phyloP scores from a whole-genome alignment of 2,329 filamentous ascomycete genomes.

The Claviceps sorghi region DNA sequence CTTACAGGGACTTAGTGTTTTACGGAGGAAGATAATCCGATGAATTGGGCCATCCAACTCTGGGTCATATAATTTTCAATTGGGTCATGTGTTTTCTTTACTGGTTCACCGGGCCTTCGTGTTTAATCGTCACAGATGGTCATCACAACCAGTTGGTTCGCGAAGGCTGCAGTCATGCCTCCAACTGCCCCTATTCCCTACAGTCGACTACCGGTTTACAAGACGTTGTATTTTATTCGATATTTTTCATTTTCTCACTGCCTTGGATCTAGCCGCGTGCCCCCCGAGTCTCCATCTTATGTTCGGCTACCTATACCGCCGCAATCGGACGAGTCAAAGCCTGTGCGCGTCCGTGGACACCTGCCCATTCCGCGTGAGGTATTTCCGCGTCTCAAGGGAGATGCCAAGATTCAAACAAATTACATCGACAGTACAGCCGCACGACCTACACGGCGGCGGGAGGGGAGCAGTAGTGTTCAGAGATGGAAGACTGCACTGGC shows the following conservation, averaged over 20 bases:
- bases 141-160: neutral
- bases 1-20: too few relatives aligned
- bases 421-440: constrained; percentile 50
- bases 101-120: neutral
- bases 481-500: constrained; percentile 64
- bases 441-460: constrained; percentile 28
- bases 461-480: constrained; percentile 23
- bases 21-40: constrained; percentile 3
- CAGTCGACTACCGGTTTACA: constrained; percentile 14
- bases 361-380: constrained; percentile 72
- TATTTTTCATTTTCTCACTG: constrained; percentile 21
- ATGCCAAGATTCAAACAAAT: constrained; percentile 43
- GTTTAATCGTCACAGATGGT: neutral
- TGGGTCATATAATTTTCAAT: too few relatives aligned
- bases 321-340: constrained; percentile 46
- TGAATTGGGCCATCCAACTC: too few relatives aligned
- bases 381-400: constrained; percentile 45
- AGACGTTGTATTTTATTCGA: constrained; percentile 14
- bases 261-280: constrained; percentile 41
- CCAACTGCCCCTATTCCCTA: constrained; percentile 12
- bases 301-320: constrained; percentile 65
- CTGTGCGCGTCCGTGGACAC: constrained; percentile 50
- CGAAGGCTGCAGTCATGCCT: constrained; percentile 13
- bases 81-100: neutral
- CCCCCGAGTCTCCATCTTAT: constrained; percentile 77